phyloP scores from a whole-genome alignment of 129 eudicot genomes.

The Escallonia rubra region DNA sequence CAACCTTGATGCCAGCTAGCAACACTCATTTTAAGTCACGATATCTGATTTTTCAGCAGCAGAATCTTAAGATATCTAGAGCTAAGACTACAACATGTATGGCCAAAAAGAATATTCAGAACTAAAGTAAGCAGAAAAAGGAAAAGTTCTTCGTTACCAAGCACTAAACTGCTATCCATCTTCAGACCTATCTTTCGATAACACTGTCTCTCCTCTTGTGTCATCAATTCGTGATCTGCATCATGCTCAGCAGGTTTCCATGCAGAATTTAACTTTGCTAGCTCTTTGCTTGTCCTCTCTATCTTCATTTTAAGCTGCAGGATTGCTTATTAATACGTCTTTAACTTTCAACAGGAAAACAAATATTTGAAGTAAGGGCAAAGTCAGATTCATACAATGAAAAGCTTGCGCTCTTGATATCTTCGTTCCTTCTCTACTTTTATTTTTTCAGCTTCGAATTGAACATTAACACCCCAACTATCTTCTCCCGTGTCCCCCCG shows the following conservation, averaged over 20 bases:
- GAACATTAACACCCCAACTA: conserved; percentile 38
- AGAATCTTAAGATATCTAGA: too few relatives aligned
- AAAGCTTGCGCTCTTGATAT: conserved; percentile 57
- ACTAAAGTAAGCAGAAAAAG: not conserved
- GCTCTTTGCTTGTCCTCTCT: conserved; percentile 40
- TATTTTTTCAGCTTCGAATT: conserved; percentile 46
- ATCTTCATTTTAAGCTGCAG: conserved; percentile 83
- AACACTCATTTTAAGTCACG: too few relatives aligned
- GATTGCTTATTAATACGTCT: conserved; percentile 1
- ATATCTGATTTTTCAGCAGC: too few relatives aligned
- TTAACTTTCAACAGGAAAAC: not conserved
- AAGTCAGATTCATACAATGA: conserved; percentile 38
- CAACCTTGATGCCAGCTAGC: too few relatives aligned
- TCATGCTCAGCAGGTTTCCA: conserved; percentile 56
- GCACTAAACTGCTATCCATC: conserved; percentile 69
- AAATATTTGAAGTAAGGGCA: not conserved
- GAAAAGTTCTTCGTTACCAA: conserved; percentile 55
- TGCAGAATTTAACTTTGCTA: conserved; percentile 44
- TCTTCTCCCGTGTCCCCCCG: conserved; percentile 19
- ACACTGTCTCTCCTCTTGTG: conserved; percentile 81
- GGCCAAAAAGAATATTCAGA: not conserved
- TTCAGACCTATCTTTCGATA: conserved; percentile 64
- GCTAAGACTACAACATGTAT: too few relatives aligned
- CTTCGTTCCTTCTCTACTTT: conserved; percentile 62
- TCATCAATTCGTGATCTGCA: conserved; percentile 64